phyloP scores from a whole-genome alignment of 2,329 filamentous ascomycete species.

The Aspergillus terreus region DNA sequence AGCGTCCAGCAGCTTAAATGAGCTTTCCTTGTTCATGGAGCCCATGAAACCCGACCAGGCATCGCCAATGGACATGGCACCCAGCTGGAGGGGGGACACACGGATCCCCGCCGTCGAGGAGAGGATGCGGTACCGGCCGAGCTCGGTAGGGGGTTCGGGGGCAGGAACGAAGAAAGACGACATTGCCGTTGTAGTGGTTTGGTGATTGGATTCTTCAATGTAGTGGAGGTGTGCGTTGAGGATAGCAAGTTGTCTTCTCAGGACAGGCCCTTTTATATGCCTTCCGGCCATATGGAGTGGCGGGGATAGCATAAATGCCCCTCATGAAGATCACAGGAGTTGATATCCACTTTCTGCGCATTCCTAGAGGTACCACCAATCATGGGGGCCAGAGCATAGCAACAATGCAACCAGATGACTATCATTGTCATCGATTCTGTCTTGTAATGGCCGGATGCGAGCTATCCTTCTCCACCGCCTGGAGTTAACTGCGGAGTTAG shows the following conservation, averaged over 20 bases:
- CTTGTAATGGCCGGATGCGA: background rate
- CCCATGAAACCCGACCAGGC: slow-evolving; percentile 55
- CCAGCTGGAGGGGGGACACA: slow-evolving; percentile 59
- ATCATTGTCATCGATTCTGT: background rate
- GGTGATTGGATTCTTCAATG: background rate
- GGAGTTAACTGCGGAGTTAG: background rate
- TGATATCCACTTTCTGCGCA: background rate
- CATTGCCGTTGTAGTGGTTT: slow-evolving; percentile 17
- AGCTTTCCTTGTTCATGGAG: slow-evolving; percentile 58
- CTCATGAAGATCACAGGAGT: background rate
- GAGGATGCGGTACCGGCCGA: slow-evolving; percentile 64
- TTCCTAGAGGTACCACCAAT: background rate
- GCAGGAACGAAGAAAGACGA: slow-evolving; percentile 34
- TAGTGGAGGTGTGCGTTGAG: background rate
- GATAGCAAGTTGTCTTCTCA: background rate
- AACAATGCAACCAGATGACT: background rate
- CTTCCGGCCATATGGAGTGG: background rate
- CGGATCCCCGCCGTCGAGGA: slow-evolving; percentile 62
- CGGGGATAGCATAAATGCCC: too few species aligned
- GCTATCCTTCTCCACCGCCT: background rate
- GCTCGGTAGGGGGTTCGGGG: slow-evolving; percentile 54
- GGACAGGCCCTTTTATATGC: background rate
- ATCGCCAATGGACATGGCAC: slow-evolving; percentile 38
- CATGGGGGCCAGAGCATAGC: background rate
- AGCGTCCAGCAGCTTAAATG: slow-evolving; percentile 63